phyloP scores from a whole-genome alignment of 768 basidiomycete species.

The Rhodosporidiobolus sp. region DNA sequence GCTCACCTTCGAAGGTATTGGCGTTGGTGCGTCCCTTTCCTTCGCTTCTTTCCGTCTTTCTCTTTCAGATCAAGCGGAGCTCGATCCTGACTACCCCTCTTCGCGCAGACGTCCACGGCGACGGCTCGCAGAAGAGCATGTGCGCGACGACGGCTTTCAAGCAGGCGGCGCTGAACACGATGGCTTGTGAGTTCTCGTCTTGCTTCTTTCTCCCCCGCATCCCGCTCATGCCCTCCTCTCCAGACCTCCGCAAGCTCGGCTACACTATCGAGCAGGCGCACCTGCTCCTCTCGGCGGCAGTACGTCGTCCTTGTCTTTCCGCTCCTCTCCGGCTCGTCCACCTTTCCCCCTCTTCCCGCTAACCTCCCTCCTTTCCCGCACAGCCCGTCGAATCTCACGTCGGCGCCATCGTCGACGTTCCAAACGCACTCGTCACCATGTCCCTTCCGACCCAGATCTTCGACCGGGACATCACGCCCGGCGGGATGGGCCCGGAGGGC shows the following conservation, averaged over 20 bases:
- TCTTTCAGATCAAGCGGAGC: too few species aligned
- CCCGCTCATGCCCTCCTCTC: too few species aligned
- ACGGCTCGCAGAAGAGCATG: slow-evolving; percentile 74
- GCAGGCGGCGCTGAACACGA: slow-evolving; percentile 72
- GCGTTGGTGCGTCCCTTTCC: slow-evolving; percentile 54
- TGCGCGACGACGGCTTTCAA: slow-evolving; percentile 72
- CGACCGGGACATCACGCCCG: slow-evolving; percentile 67
- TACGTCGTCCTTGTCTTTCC: background rate
- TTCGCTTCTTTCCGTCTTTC: too few species aligned
- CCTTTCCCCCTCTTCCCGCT: background rate
- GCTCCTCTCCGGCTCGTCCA: background rate
- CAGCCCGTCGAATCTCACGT: slow-evolving; percentile 65
- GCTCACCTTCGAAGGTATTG: slow-evolving; percentile 72
- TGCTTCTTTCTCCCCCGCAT: background rate
- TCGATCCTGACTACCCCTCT: background rate
- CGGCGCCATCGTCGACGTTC: slow-evolving; percentile 62
- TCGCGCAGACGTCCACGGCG: slow-evolving; percentile 49
- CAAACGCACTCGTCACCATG: slow-evolving; percentile 73
- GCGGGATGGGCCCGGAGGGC: slow-evolving; percentile 55
- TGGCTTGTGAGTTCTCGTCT: slow-evolving; percentile 51
- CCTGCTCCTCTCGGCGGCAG: slow-evolving; percentile 64
- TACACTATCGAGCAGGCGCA: slow-evolving; percentile 78
- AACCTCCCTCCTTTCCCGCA: background rate
- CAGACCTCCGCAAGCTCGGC: slow-evolving; percentile 62
- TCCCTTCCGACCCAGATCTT: slow-evolving; percentile 75